Evolutionary conservation across 2,329 filamentous ascomycete genomes (phyloP).

Genomic region (Sporothrix sp.): DNA sequence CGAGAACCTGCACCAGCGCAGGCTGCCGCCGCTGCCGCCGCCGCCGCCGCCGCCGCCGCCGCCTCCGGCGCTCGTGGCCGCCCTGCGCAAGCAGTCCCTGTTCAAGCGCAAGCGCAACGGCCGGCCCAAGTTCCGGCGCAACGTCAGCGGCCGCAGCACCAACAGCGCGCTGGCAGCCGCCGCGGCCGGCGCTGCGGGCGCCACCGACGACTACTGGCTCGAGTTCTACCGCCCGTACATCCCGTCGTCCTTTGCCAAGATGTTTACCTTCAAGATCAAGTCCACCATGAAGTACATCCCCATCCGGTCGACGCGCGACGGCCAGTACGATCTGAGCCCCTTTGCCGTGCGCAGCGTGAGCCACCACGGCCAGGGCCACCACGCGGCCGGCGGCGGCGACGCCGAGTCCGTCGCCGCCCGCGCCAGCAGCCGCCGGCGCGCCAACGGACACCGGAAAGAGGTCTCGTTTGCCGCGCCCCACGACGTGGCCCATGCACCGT

Average conservation of each 20-base stretch:
- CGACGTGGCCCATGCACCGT: slow-evolving; percentile 24
- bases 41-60: no score
- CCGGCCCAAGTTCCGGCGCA: neutral
- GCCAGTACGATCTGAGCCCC: slow-evolving; percentile 74
- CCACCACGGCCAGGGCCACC: slow-evolving; percentile 70
- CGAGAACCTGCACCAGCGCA: slow-evolving; percentile 54
- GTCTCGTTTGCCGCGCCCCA: slow-evolving; percentile 59
- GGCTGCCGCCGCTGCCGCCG: slow-evolving; percentile 38
- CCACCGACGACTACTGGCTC: slow-evolving; percentile 90
- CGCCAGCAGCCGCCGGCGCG: neutral
- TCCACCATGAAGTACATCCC: slow-evolving; percentile 78
- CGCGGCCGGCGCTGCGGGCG: slow-evolving; percentile 37
- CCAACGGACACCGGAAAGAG: slow-evolving; percentile 46
- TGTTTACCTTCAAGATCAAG: slow-evolving; percentile 88
- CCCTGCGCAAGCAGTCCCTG: neutral
- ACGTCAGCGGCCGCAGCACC: neutral
- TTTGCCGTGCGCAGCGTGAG: slow-evolving; percentile 65
- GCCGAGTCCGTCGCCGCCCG: slow-evolving; percentile 59
- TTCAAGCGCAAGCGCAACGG: slow-evolving; percentile 2
- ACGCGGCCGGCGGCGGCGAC: no score
- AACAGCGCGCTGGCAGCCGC: slow-evolving; percentile 19
- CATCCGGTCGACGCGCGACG: slow-evolving; percentile 60
- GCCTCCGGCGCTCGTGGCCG: no score
- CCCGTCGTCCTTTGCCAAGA: slow-evolving; percentile 80
- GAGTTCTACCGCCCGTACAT: slow-evolving; percentile 90